Percentiles rank a stretch among this genome's conserved stretches.
phyloP scores from a whole-genome alignment of 345 rosid genomes.

The Eucalyptus pauciflora region DNA sequence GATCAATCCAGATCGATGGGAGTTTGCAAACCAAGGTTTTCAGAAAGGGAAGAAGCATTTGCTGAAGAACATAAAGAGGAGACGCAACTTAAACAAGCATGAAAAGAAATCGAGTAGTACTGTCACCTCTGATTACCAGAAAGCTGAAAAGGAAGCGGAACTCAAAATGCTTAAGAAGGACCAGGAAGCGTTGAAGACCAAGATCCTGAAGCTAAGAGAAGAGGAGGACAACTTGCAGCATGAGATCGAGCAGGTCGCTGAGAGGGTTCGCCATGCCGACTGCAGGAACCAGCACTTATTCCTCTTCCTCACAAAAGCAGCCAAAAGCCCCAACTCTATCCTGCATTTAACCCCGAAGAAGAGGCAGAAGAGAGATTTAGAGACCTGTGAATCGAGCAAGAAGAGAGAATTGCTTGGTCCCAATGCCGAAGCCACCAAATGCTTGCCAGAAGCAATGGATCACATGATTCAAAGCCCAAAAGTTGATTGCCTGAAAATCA shows the following conservation, averaged over 20 bases:
- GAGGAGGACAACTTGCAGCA: conserved; percentile 22
- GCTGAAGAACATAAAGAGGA: conserved; percentile 40
- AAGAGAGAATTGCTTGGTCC: conserved; percentile 14
- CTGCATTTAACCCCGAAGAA: conserved; percentile 24
- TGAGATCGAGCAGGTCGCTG: conserved; percentile 16
- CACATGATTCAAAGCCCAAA: not conserved
- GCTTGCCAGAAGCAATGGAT: not conserved
- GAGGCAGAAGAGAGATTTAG: conserved; percentile 11
- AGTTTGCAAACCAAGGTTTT: conserved; percentile 51
- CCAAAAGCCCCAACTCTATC: conserved; percentile 19
- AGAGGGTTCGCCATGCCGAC: conserved; percentile 19
- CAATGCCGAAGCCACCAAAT: not conserved
- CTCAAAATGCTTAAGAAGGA: not conserved
- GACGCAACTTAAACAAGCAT: not conserved
- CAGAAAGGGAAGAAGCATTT: conserved; percentile 37
- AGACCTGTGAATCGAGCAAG: conserved; percentile 13
- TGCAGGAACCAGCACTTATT: conserved; percentile 33
- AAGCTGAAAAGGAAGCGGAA: not conserved
- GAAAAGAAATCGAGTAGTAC: not conserved
- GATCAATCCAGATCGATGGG: conserved; percentile 51
- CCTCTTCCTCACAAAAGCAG: conserved; percentile 29
- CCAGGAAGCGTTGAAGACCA: conserved; percentile 12
- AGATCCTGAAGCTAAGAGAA: conserved; percentile 25
- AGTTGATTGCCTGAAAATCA: not conserved
- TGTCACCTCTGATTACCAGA: not conserved